phyloP scores from a whole-genome alignment of 225 moss, liverwort and hornwort species.

The Bryum argenteum region DNA sequence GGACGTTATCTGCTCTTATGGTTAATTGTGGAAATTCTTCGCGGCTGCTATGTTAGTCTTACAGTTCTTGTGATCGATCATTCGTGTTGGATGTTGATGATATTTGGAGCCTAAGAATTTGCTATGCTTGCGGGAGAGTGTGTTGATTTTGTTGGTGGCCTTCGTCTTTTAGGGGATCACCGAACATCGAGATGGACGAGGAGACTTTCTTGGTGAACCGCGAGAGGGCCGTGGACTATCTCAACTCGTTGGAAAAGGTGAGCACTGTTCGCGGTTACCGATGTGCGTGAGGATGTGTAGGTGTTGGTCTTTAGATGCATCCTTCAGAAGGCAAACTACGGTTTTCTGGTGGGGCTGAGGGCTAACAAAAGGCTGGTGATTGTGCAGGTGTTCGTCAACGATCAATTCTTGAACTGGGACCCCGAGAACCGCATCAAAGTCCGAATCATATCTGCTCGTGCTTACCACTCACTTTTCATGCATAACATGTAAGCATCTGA shows the following conservation, averaged over 20 bases:
- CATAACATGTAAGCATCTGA: constrained; percentile 90
- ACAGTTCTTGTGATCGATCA: not conserved
- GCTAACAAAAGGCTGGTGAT: not conserved
- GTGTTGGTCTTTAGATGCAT: not conserved
- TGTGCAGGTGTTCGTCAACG: constrained; percentile 89
- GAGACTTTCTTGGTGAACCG: constrained; percentile 95
- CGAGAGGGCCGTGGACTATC: constrained; percentile 89
- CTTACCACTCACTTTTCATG: constrained; percentile 98
- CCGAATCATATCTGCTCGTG: constrained; percentile 95
- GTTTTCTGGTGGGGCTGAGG: not conserved
- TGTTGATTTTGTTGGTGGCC: constrained; percentile 4
- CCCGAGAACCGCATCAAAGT: constrained; percentile 92
- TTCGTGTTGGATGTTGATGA: not conserved
- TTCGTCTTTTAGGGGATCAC: constrained; percentile 69
- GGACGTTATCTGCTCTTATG: not conserved
- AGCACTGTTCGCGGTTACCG: not conserved
- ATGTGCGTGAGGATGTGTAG: not conserved
- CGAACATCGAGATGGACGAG: constrained; percentile 98
- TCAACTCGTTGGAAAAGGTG: constrained; percentile 98
- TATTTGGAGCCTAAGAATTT: too few species aligned
- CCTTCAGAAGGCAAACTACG: not conserved
- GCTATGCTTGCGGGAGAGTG: not conserved
- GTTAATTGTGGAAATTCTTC: not conserved
- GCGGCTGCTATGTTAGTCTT: not conserved
- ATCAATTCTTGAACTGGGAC: constrained; percentile 98